A percentile compares a stretch with the other conserved stretches of the same genome.
These are phyloP conservation scores for Phytopythium litorale DNA, from an alignment of 352 stramenopile genomes.

Conservation along the genomic window DNA sequence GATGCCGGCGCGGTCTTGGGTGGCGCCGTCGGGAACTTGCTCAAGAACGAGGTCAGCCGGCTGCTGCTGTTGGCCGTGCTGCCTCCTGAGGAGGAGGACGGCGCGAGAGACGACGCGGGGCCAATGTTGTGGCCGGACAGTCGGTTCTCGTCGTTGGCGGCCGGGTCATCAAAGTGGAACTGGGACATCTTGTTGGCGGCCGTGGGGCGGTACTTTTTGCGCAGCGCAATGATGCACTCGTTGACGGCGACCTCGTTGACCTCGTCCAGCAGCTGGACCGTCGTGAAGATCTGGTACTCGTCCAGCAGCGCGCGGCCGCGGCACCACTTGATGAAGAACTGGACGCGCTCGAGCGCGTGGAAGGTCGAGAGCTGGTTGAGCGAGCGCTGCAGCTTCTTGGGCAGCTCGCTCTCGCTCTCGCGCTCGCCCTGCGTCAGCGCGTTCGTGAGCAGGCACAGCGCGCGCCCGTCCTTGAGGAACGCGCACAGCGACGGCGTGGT, in stretches of 20 bases:
- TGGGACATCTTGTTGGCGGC: constrained; percentile 21
- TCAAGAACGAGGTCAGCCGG: constrained; percentile 61
- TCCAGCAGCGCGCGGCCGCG: constrained; percentile 46
- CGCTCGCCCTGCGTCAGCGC: constrained; percentile 24
- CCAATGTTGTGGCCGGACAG: constrained; percentile 2
- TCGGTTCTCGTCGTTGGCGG: constrained; percentile 8
- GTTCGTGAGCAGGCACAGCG: constrained; percentile 63
- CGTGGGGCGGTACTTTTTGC: constrained; percentile 48
- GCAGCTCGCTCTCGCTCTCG: constrained; percentile 29
- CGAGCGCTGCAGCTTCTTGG: constrained; percentile 70
- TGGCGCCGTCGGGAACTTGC: constrained; percentile 46
- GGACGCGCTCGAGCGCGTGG: constrained; percentile 78
- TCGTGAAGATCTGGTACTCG: constrained; percentile 74
- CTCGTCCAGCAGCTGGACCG: constrained; percentile 77
- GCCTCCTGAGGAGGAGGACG: background rate
- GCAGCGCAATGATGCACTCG: constrained; percentile 56
- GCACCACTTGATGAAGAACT: constrained; percentile 86
- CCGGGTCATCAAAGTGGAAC: constrained; percentile 23
- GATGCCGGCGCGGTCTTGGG: constrained; percentile 12
- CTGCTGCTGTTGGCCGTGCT: constrained; percentile 28
- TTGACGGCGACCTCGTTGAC: constrained; percentile 61
- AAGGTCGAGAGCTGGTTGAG: constrained; percentile 72
- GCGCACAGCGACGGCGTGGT: constrained; percentile 48
- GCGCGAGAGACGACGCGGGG: background rate
- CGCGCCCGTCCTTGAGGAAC: constrained; percentile 73